Evolutionary conservation across 2,329 filamentous ascomycete genomes (phyloP), one percentile per base, ranked within the genome.

Genomic region (Mycocentrospora acerina): DNA sequence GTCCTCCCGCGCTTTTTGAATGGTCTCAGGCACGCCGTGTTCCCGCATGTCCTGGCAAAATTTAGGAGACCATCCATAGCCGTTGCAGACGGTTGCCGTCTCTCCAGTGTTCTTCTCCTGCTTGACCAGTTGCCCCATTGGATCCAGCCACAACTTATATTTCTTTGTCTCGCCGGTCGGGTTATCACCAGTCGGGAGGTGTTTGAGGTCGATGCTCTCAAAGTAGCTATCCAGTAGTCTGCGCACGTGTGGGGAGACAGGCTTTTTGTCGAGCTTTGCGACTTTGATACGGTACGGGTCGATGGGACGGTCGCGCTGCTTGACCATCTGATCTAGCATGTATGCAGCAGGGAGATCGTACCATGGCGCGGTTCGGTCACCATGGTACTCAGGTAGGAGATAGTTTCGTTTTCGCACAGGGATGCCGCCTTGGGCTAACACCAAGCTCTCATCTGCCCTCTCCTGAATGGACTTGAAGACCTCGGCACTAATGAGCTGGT

Each of bases 261-360:
- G 71, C 41, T 81, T 79, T 39, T 86, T 10, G 83, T 86, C 2
- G 81, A 85, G 0, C 85, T 86, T 59, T n/a, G 41, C 44, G 1
- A 83, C 71, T 2, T 76, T 71, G 37, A 94, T 79, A 39, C 85
- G 76, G 7, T 81, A 74, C 0, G 86, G 78, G 29, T 84, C 81
- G 71, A 95, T 88, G 6, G 88, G 82, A 33, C 79, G 76, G 7
- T 81, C 82, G 1, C 86, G 89, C 58, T 91, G 85, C 4, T 85
- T 86, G 26, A 86, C 79, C 43, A 95, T 81, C 39, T 86, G 83
- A 4, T 86, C 86, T 31, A 95, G 78, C 74, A 90, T 84, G 50
- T 88, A 91, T 2, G 82, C 85, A 2, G 88, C 88, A 0, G 89
- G 89, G 1, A 94, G 72, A 49, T 95, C 88, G 67, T 90, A 86